These are phyloP conservation scores for Pascua guehoae DNA, from an alignment of 1,284 basidiomycete species.

Conservation along the genomic window DNA sequence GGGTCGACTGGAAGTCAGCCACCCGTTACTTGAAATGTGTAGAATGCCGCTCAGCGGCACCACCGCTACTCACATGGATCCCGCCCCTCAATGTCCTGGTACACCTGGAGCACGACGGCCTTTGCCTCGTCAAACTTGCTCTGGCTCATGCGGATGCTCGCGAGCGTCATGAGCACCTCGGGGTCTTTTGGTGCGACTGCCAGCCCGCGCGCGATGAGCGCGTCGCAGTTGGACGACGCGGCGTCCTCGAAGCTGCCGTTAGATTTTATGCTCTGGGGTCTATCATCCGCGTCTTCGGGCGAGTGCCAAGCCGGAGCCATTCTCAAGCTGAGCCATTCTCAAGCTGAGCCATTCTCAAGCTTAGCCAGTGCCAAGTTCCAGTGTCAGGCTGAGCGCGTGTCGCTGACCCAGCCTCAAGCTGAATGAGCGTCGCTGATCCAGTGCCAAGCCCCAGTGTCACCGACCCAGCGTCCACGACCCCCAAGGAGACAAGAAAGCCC, in stretches of 20 bases:
- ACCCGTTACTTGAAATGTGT: background rate
- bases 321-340: too few species aligned
- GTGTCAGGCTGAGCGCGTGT: too few species aligned
- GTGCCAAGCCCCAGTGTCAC: background rate
- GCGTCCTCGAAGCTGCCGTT: conserved; percentile 61
- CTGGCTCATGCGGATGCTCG: conserved; percentile 86
- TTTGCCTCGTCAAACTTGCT: conserved; percentile 75
- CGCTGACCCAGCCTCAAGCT: background rate
- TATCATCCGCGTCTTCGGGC: too few species aligned
- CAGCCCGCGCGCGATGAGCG: conserved; percentile 68
- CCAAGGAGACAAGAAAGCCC: background rate
- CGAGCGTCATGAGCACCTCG: conserved; percentile 75
- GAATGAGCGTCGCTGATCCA: too few species aligned
- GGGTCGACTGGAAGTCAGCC: conserved; percentile 59
- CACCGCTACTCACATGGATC: conserved; percentile 57
- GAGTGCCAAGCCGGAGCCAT: too few species aligned
- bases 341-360: too few species aligned
- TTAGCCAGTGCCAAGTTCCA: too few species aligned
- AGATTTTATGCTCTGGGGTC: background rate
- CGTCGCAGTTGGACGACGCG: conserved; percentile 65
- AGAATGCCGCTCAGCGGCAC: background rate
- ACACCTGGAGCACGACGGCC: conserved; percentile 64
- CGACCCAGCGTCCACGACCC: background rate
- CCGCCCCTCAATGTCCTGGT: conserved; percentile 68
- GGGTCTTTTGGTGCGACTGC: conserved; percentile 69